Evolutionary conservation across 176 grass and related monocot species (phyloP), one percentile per base, ranked within the genome.

Genomic region (Rhipidocladum racemiflorum): DNA sequence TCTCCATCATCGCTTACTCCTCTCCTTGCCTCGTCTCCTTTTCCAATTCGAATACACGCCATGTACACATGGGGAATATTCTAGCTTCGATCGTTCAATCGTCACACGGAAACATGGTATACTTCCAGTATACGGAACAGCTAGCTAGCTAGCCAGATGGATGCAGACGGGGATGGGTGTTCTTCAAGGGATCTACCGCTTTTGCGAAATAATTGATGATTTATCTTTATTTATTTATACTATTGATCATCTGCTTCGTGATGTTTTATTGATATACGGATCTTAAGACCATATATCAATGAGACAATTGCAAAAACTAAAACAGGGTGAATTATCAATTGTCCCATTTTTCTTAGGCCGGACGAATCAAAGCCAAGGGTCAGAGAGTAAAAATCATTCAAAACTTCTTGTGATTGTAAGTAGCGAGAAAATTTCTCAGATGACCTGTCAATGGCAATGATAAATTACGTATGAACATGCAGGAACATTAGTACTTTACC

Each of bases 1-100:
- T 57, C 40, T n/a, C 10, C 70, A 25, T 59, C 70, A 2, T 25
- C 24, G 24, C 15, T 78, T 73, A 49, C 71, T 36, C 55, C 79
- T 38, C 30, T 28, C 77, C 70, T 21, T 18, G 65, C 57, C 72
- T 21, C 14, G 6, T 25, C 50, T 69, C 17, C 44, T 4, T 42
- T 82, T 72, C 39, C 1, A 1, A 40, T 40, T 40, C 8, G 39
- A 40, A 57, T 15, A 72, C 70, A 90, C 84, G 78, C 60, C 84
- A 90, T 79, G 67, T 4, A 75, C 84, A 87, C 84, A 55, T 83
- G 79, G 67, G 67, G 67, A 79, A 79, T 90, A 86, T 86, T 90
- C 84, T 69, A 17, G 50, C 38, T 40, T 78, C 39, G n/a, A 65
- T 35, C 24, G 3, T 16, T 82, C 88, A 90, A 82, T 76, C 88